A percentile compares a stretch with the other conserved stretches of the same genome.
phyloP scores from a whole-genome alignment of 805 yeast genomes.

The Candida boleticola region DNA sequence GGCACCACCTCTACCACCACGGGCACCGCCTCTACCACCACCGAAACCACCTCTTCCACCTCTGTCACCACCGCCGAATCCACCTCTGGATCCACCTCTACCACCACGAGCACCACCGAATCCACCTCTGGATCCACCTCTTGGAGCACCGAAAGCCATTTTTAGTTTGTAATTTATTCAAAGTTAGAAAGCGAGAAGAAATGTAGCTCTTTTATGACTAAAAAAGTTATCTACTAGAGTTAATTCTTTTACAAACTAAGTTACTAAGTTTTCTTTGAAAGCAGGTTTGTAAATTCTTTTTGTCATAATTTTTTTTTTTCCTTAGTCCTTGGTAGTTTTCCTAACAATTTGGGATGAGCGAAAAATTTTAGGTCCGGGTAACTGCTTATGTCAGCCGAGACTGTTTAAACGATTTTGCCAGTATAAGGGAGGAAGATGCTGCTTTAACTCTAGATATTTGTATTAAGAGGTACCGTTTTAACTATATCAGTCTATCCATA shows the following conservation, averaged over 20 bases:
- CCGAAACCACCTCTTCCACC: conserved; percentile 50
- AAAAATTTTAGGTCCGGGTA: conserved; percentile 4
- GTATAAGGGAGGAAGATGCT: no score
- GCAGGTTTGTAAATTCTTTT: no score
- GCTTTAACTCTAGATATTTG: no score
- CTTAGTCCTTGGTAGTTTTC: background rate
- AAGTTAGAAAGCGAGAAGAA: no score
- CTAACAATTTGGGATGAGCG: conserved; percentile 2
- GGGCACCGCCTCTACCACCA: conserved; percentile 33
- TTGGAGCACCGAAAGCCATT: conserved; percentile 77
- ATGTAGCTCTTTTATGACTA: no score
- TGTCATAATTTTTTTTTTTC: conserved; percentile 11
- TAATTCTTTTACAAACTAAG: background rate
- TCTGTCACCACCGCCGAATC: conserved; percentile 47
- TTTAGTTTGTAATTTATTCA: conserved; percentile 9
- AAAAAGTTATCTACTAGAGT: no score
- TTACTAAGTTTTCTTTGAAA: no score
- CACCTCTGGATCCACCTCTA: conserved; percentile 52
- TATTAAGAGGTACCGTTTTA: no score
- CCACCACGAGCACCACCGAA: conserved; percentile 54
- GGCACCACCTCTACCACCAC: conserved; percentile 31
- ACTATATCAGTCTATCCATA: no score
- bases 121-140: conserved; percentile 50
- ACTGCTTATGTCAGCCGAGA: no score
- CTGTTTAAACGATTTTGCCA: no score